These are phyloP conservation scores for Monascus purpureus DNA, from an alignment of 495 filamentous ascomycete species.

Conservation along the genomic window DNA sequence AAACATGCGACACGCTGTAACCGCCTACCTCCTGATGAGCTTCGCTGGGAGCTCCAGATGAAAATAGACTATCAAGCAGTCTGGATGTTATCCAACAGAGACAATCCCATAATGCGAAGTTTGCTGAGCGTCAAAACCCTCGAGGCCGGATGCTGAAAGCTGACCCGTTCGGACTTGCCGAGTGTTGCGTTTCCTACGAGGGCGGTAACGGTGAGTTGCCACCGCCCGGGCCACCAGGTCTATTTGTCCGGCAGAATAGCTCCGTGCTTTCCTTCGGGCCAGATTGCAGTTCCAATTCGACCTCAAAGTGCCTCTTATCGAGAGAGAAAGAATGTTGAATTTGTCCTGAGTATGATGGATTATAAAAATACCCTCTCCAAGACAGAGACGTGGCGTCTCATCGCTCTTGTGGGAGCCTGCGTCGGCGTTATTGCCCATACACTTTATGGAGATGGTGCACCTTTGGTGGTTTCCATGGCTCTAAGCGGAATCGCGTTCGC, in stretches of 20 bases:
- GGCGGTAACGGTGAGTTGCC: too few species aligned
- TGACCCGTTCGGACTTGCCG: too few species aligned
- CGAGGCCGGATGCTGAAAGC: too few species aligned
- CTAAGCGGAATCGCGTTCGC: slow-evolving; percentile 76
- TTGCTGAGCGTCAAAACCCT: too few species aligned
- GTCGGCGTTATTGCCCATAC: slow-evolving; percentile 66
- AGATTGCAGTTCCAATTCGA: slow-evolving; percentile 3
- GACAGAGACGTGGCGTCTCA: slow-evolving; percentile 56
- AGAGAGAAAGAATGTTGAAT: slow-evolving; percentile 3
- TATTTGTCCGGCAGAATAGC: slow-evolving; percentile 14
- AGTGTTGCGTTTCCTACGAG: too few species aligned
- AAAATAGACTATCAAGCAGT: too few species aligned
- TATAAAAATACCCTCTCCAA: slow-evolving; percentile 37
- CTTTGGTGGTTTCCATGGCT: slow-evolving; percentile 74
- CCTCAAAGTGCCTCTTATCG: too few species aligned
- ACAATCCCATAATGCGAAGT: too few species aligned
- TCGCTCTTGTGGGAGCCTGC: slow-evolving; percentile 53
- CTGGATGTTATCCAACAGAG: too few species aligned
- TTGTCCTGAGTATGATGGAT: slow-evolving; percentile 20
- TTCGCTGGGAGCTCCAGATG: too few species aligned
- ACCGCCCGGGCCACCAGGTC: not conserved
- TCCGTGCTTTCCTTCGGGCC: slow-evolving; percentile 1
- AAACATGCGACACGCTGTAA: too few species aligned
- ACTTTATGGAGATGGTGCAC: slow-evolving; percentile 73
- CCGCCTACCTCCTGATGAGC: too few species aligned